These are phyloP conservation scores for Leishmania tarentolae DNA, from an alignment of 208 protist species.

Conservation along the genomic window DNA sequence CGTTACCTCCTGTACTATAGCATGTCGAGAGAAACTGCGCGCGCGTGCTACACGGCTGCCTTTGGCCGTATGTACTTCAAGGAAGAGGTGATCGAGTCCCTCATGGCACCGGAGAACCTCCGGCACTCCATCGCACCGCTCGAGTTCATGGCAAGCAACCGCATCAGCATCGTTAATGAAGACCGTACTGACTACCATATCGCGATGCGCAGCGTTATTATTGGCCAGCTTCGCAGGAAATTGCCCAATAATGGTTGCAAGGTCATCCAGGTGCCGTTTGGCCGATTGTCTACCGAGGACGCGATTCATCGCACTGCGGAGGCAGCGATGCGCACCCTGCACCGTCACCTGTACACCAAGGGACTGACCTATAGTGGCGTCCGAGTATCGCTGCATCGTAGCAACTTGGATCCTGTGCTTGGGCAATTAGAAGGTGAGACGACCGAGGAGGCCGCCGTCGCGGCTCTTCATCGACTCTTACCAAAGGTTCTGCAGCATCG, in stretches of 20 bases:
- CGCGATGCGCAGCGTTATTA: neutral
- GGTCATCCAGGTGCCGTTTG: conserved; percentile 35
- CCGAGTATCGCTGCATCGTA: neutral
- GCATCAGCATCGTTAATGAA: conserved; percentile 40
- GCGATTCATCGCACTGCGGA: conserved; percentile 42
- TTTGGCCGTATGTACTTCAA: conserved; percentile 60
- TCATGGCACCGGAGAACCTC: conserved; percentile 39
- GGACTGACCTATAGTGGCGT: neutral
- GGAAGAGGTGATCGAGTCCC: conserved; percentile 36
- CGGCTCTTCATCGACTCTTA: conserved; percentile 3
- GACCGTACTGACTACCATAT: conserved; percentile 15
- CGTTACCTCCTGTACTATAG: conserved; percentile 51
- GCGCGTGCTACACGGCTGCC: conserved; percentile 39
- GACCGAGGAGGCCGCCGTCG: conserved; percentile 3
- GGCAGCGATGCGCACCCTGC: conserved; percentile 2
- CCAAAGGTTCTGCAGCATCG: conserved; percentile 11
- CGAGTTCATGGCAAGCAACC: conserved; percentile 37
- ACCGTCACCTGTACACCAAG: neutral
- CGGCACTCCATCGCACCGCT: neutral
- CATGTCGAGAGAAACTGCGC: conserved; percentile 50
- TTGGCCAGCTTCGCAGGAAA: neutral
- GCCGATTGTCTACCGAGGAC: conserved; percentile 60
- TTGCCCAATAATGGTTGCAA: neutral
- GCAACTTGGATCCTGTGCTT: neutral
- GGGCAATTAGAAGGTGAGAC: neutral